Conservation (phyloP, 2,329 filamentous ascomycete species). For the Colletotrichum simmondsii region DNA sequence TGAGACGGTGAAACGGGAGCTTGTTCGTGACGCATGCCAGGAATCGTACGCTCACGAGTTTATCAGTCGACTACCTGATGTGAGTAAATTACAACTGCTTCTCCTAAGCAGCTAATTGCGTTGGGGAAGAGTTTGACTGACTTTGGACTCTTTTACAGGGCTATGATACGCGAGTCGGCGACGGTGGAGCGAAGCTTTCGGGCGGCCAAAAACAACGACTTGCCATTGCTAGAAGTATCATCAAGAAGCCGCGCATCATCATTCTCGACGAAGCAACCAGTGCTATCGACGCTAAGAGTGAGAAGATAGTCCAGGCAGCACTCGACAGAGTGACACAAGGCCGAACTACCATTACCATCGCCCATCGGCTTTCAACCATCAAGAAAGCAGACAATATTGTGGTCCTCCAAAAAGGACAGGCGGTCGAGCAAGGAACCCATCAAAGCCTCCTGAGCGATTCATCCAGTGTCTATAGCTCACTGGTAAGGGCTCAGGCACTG, state of each 20-base stretch:
- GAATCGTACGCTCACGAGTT: slow-evolving; percentile 66
- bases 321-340: slow-evolving; percentile 33
- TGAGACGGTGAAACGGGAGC: slow-evolving; percentile 50
- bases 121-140: not conserved
- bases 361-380: slow-evolving; percentile 40
- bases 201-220: slow-evolving; percentile 73
- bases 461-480: slow-evolving; percentile 36
- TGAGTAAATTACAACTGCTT: slow-evolving; percentile 13
- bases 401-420: slow-evolving; percentile 55
- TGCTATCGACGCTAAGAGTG: slow-evolving; percentile 51
- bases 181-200: slow-evolving; percentile 68
- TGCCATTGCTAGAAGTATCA: slow-evolving; percentile 70
- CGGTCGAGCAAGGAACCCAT: slow-evolving; percentile 52
- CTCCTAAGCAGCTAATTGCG: no score
- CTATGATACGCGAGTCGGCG: slow-evolving; percentile 68
- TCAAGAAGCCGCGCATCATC: slow-evolving; percentile 69
- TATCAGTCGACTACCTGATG: slow-evolving; percentile 58
- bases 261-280: slow-evolving; percentile 73
- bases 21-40: slow-evolving; percentile 59
- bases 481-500: slow-evolving; percentile 40
- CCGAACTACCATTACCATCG: slow-evolving; percentile 39
- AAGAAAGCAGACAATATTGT: slow-evolving; percentile 48
- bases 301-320: slow-evolving; percentile 51
- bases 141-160: slow-evolving; percentile 39
- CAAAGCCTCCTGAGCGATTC: slow-evolving; percentile 34